These are phyloP conservation scores for Ceratocystis lukuohia DNA, from an alignment of 2,329 filamentous ascomycete species.

Conservation along the genomic window DNA sequence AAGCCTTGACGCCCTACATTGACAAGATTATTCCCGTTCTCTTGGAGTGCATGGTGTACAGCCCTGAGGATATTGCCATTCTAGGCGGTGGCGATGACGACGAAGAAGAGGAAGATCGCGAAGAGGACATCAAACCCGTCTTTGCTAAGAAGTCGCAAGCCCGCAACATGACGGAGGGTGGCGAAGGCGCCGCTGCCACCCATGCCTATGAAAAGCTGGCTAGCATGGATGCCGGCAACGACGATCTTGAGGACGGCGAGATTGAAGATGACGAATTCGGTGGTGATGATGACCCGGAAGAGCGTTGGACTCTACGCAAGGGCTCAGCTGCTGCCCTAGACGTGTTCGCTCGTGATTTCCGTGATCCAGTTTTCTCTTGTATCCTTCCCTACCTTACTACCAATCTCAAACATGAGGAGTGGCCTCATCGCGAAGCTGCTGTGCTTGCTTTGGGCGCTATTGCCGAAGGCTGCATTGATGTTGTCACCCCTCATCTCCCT, in stretches of 20 bases:
- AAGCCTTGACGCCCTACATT: constrained; percentile 63
- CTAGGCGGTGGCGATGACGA: constrained; percentile 77
- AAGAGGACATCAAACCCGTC: constrained; percentile 80
- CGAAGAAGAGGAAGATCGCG: constrained; percentile 79
- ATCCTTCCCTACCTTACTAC: constrained; percentile 86
- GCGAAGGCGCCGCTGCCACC: constrained; percentile 26
- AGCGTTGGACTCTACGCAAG: constrained; percentile 89
- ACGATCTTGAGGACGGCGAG: constrained; percentile 76
- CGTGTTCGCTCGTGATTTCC: constrained; percentile 83
- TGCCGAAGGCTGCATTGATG: constrained; percentile 83
- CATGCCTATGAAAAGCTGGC: constrained; percentile 39
- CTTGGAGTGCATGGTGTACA: constrained; percentile 90
- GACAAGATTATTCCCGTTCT: constrained; percentile 78
- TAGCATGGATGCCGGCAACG: constrained; percentile 46
- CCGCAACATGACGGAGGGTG: constrained; percentile 39
- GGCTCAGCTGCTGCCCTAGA: constrained; percentile 93
- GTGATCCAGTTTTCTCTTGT: constrained; percentile 73
- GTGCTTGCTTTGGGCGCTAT: constrained; percentile 90
- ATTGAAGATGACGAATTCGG: constrained; percentile 61
- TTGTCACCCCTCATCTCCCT: constrained; percentile 78
- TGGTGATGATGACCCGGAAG: constrained; percentile 72
- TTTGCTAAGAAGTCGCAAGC: constrained; percentile 62
- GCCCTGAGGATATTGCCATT: constrained; percentile 78
- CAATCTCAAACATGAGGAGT: constrained; percentile 77
- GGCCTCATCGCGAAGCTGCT: constrained; percentile 85